phyloP scores from a whole-genome alignment of 2,329 filamentous ascomycete species.

The Diplodia corticola region DNA sequence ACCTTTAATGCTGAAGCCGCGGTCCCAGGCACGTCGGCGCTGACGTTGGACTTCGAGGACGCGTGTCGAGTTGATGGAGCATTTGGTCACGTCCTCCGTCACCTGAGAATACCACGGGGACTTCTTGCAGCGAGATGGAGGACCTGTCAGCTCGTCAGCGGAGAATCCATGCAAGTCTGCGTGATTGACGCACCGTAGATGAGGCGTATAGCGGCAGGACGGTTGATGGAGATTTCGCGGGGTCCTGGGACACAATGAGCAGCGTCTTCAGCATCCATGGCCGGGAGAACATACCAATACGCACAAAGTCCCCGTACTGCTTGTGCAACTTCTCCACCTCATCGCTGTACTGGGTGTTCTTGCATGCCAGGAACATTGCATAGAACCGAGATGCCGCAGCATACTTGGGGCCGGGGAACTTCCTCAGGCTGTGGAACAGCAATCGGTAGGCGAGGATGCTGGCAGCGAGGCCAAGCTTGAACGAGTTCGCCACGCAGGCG shows the following conservation, averaged over 20 bases:
- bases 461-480: conserved; percentile 25
- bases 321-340: conserved; percentile 17
- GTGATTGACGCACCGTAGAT: neutral
- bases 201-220: conserved; percentile 28
- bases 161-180: conserved; percentile 31
- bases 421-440: conserved; percentile 33
- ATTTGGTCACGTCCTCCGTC: conserved; percentile 25
- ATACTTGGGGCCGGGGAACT: conserved; percentile 22
- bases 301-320: conserved; percentile 21
- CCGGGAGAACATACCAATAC: neutral
- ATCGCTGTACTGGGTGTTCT: neutral
- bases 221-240: conserved; percentile 31
- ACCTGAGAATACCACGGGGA: neutral
- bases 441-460: conserved; percentile 43
- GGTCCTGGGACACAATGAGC: conserved; percentile 20
- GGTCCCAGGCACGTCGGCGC: conserved; percentile 37
- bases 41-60: conserved; percentile 34
- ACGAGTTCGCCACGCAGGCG: neutral
- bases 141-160: conserved; percentile 36
- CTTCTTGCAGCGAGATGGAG: conserved; percentile 39
- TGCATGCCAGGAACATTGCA: neutral
- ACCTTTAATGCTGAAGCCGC: conserved; percentile 33
- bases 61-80: conserved; percentile 32
- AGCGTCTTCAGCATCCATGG: neutral
- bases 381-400: conserved; percentile 7